These are phyloP conservation scores for Mixia osmundae DNA, from an alignment of 1,284 basidiomycete species.

Conservation along the genomic window DNA sequence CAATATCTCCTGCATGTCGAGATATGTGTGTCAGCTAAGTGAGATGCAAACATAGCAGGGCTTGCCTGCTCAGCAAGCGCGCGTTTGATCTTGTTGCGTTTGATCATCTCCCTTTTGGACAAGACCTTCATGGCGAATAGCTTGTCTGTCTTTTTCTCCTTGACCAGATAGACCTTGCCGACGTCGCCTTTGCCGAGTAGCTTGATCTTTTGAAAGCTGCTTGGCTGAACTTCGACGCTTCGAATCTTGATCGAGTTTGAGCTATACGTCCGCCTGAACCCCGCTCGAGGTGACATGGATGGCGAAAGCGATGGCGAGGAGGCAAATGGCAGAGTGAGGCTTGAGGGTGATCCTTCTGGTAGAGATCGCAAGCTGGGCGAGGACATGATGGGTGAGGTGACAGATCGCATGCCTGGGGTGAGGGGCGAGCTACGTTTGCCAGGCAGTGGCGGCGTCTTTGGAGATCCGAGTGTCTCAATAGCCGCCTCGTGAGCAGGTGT, in stretches of 20 bases:
- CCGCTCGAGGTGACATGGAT: constrained; percentile 29
- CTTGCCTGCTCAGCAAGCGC: constrained; percentile 64
- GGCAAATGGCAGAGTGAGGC: constrained; percentile 4
- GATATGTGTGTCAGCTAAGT: not conserved
- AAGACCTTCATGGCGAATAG: constrained; percentile 93
- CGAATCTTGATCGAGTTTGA: constrained; percentile 92
- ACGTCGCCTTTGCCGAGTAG: constrained; percentile 89
- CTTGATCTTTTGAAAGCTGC: constrained; percentile 81
- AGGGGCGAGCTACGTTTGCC: too few species aligned
- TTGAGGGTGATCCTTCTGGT: constrained; percentile 3
- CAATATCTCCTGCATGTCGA: constrained; percentile 41
- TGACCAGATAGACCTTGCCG: constrained; percentile 81
- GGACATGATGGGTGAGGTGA: constrained; percentile 1
- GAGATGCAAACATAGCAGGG: not conserved
- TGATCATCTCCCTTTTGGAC: constrained; percentile 95
- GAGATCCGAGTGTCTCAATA: not conserved
- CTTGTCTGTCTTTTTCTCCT: constrained; percentile 82
- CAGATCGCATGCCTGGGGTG: too few species aligned
- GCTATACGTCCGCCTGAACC: constrained; percentile 82
- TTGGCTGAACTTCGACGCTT: constrained; percentile 70
- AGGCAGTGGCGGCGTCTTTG: constrained; percentile 2
- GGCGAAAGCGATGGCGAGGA: constrained; percentile 4
- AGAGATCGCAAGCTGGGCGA: too few species aligned
- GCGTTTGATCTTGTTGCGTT: constrained; percentile 91
- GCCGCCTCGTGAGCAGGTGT: not conserved